Evolutionary conservation across 2,329 filamentous ascomycete species (phyloP), one percentile per base, ranked within the genome.

Genomic region (Fusarium nurragi): DNA sequence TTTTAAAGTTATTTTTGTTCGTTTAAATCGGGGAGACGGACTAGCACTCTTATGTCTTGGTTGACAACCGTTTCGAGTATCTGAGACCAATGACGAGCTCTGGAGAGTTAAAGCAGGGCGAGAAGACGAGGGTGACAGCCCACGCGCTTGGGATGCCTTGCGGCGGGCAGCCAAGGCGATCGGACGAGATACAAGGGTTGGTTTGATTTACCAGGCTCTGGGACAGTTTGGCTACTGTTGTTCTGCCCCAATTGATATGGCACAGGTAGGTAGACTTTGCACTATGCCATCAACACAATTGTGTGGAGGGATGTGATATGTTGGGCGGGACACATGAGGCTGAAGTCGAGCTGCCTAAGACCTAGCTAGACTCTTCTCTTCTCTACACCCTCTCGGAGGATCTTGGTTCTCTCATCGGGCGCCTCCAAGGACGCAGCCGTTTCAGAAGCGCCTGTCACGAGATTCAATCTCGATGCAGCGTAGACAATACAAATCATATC

Each of bases 151-250:
- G 26, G 49, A 51, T 48, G 62, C 62, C 55, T 65, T 48, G 16
- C 14, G 39, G 49, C 45, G 46, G 47, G 28, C 48, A 64, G 54
- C 52, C 43, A 46, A 61, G 56, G 51, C 43, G 43, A 59, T 58
- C 46, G 51, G 40, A 34, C 19, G 19, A 34, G 23, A 41, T 49
- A 32, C 57, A 67, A 45, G 63, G 58, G 30, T 63, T 25, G 16
- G n/a, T 34, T n/a, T 34, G 16, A 8, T 25, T 12, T 6, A 38
- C 13, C 16, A 22, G 36, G 41, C 36, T 49, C 37, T 38, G 39
- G 46, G 28, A 26, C 23, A 49, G 28, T 49, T 37, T 44, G 19
- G 41, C 14, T 36, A 26, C 21, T 16, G 19, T 22, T 34, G 36
- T 14, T 13, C n/a, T n/a, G n/a, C n/a, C n/a, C n/a, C n/a, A n/a